Conservation (phyloP, 2,329 filamentous ascomycete genomes). For the Fusarium agapanthi region DNA sequence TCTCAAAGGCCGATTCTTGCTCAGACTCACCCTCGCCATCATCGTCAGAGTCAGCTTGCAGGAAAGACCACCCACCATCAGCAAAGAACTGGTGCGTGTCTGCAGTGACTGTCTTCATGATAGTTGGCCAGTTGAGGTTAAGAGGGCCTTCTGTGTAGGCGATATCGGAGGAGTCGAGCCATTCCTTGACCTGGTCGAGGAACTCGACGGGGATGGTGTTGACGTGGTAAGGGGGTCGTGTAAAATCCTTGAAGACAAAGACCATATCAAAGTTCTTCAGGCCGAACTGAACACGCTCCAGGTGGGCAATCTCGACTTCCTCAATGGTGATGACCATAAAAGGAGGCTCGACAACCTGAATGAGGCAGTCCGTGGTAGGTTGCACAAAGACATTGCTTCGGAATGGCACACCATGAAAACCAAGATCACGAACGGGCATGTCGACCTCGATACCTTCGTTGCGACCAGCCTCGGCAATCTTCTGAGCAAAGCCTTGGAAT, state of each 20-base stretch:
- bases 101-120: conserved; percentile 98
- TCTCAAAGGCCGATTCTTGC: conserved; percentile 92
- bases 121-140: conserved; percentile 98
- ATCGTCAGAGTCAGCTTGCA: conserved; percentile 86
- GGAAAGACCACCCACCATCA: conserved; percentile 94
- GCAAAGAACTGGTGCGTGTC: conserved; percentile 95
- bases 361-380: conserved; percentile 94
- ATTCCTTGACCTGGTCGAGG: conserved; percentile 95
- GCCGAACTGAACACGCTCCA: conserved; percentile 95
- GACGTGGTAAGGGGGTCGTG: conserved; percentile 88
- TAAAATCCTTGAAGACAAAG: conserved; percentile 97
- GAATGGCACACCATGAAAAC: conserved; percentile 96
- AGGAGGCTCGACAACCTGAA: conserved; percentile 95
- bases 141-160: conserved; percentile 93
- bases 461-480: conserved; percentile 94
- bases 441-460: conserved; percentile 92
- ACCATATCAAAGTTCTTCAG: conserved; percentile 99
- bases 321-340: conserved; percentile 96
- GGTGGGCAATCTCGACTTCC: conserved; percentile 94
- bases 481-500: conserved; percentile 96
- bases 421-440: conserved; percentile 94
- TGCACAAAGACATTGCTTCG: conserved; percentile 95
- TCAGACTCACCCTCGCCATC: conserved; percentile 80
- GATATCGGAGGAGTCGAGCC: conserved; percentile 95
- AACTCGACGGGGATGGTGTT: conserved; percentile 98